Conservation (phyloP, 257 asterid species). For the Buddleja alternifolia region DNA sequence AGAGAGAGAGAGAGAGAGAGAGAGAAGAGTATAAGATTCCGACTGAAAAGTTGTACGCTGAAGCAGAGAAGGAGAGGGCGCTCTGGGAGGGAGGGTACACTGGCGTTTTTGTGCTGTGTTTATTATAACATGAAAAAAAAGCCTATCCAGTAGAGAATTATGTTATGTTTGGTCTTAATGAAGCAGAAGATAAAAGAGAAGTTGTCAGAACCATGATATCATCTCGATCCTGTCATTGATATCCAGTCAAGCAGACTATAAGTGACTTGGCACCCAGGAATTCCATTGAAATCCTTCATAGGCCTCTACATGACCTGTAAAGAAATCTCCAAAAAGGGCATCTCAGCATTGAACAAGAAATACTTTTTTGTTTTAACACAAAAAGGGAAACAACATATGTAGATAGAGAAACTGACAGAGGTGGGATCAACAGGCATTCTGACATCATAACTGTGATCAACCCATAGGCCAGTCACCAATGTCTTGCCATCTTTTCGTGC, state of each 20-base stretch:
- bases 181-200: constrained; percentile 28
- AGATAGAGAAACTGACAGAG: constrained; percentile 48
- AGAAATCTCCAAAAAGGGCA: neutral
- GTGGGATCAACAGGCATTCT: constrained; percentile 60
- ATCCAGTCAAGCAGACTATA: constrained; percentile 88
- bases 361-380: too few species aligned
- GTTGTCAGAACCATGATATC: constrained; percentile 76
- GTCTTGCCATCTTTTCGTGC: constrained; percentile 78
- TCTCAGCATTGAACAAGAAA: too few species aligned
- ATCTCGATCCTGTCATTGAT: constrained; percentile 68
- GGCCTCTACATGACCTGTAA: constrained; percentile 81
- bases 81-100: too few species aligned
- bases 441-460: constrained; percentile 70
- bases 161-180: constrained; percentile 11
- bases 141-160: neutral
- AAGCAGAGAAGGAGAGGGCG: too few species aligned
- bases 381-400: too few species aligned
- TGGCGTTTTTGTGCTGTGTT: too few species aligned
- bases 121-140: neutral
- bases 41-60: too few species aligned
- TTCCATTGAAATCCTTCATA: constrained; percentile 67
- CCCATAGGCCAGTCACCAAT: constrained; percentile 79
- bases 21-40: too few species aligned
- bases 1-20: too few species aligned
- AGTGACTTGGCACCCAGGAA: constrained; percentile 78